Evolutionary conservation across 441 rosid species (phyloP), one percentile per base, ranked within the genome.

Genomic region (Gossypium gossypioides): DNA sequence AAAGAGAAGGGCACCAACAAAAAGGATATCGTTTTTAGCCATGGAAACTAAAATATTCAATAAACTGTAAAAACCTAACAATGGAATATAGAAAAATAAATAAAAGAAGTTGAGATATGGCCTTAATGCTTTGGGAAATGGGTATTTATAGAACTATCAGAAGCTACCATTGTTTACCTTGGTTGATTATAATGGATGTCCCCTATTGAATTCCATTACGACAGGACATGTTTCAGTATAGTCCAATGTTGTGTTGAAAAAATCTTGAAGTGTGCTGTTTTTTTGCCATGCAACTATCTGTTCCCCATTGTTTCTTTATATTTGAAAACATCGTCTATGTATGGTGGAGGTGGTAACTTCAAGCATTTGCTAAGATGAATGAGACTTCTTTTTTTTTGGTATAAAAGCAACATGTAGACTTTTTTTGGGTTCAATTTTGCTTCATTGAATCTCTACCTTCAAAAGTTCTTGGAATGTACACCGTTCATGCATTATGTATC

Each of bases 251-350:
- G 32, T 55, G 59, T 8, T 55, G 27, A 55, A 55, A 19, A 21
- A 27, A 4, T 27, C 32, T 52, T 19, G 10, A 19, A 19, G 24
- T 55, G 25, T 55, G 27, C 59, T 55, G 27, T 3, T 19, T 8
- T 68, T 40, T 44, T 22, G 64, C 44, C 87, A 84, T 84, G 86
- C 86, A 81, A 67, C 73, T 67, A 66, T 69, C 4, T 60, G 44
- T 22, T 68, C 18, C 57, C 59, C 59, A 12, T 68, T 59, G 8
- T 69, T 8, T 51, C 48, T 37, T 15, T 18, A 34, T 46, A 12
- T 48, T 48, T 16, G 22, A 69, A 15, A 40, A 15, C 59, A 56
- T 3, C 2, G 3, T n/a, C 1, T 2, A 4, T 51, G n/a, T 52
- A 19, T 7, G 5, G 34, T 18, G 32, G 72, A 18, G 72, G 52